Conservation (phyloP, 2,329 filamentous ascomycete species). For the Phialophora verrucosa region DNA sequence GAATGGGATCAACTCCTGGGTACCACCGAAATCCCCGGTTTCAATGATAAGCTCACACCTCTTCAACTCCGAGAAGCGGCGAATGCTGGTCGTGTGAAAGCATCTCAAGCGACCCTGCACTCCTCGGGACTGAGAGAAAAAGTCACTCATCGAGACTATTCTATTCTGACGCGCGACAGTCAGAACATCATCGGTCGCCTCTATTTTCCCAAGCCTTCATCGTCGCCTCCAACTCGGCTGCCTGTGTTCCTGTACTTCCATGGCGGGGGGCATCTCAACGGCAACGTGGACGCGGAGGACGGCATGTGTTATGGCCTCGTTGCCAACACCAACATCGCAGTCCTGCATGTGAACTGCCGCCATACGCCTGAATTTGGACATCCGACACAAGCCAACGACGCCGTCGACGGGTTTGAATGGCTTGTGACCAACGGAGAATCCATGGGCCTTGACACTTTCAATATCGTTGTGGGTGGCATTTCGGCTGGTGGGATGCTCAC, state of each 20-base stretch:
- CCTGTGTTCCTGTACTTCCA: constrained; percentile 2
- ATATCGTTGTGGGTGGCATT: too few relatives aligned
- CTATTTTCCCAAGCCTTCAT: not conserved
- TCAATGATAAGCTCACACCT: too few relatives aligned
- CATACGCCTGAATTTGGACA: constrained; percentile 10
- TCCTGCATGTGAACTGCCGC: not conserved
- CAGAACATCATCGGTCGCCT: too few relatives aligned
- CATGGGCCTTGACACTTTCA: too few relatives aligned
- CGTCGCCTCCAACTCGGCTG: not conserved
- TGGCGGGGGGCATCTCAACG: constrained; percentile 3
- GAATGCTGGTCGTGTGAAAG: too few relatives aligned
- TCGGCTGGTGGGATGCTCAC: too few relatives aligned
- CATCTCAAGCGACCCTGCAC: too few relatives aligned
- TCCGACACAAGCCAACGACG: constrained; percentile 5
- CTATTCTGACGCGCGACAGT: too few relatives aligned
- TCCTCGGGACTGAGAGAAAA: too few relatives aligned
- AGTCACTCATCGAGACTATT: too few relatives aligned
- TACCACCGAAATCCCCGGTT: not conserved
- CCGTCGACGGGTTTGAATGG: constrained; percentile 1
- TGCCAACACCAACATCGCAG: not conserved
- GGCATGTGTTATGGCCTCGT: not conserved
- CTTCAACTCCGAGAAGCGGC: too few relatives aligned
- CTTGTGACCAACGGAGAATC: not conserved
- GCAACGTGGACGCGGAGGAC: not conserved
- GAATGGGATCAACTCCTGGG: constrained; percentile 2